Percentiles rank a stretch among this genome's conserved stretches.
Conservation (phyloP, 2,329 filamentous ascomycete species). For the Reticulascus tulasneorum region DNA sequence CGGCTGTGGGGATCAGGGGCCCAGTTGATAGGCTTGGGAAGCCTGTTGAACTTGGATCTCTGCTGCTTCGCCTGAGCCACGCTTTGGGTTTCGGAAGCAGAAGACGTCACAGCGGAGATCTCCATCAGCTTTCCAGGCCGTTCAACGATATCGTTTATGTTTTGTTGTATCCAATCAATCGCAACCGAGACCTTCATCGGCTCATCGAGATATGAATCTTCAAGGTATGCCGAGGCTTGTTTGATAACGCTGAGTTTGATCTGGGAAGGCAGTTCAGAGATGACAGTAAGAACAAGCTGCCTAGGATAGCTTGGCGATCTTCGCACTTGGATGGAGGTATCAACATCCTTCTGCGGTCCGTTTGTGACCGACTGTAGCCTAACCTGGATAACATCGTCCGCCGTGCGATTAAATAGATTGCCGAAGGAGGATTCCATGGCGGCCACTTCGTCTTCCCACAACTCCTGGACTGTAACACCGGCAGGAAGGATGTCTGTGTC, state of each 20-base stretch:
- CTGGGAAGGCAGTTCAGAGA: conserved; percentile 76
- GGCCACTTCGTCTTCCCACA: conserved; percentile 82
- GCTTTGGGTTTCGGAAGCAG: conserved; percentile 50
- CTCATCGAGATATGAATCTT: conserved; percentile 69
- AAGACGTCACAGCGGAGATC: conserved; percentile 73
- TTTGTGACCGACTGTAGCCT: conserved; percentile 55
- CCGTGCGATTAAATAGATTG: conserved; percentile 61
- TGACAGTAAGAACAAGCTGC: conserved; percentile 65
- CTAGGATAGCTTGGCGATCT: conserved; percentile 71
- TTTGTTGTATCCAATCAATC: conserved; percentile 86
- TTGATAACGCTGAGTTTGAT: conserved; percentile 87
- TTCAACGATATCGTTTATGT: conserved; percentile 77
- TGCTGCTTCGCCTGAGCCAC: conserved; percentile 20
- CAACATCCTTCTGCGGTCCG: conserved; percentile 43
- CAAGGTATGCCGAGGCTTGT: conserved; percentile 68
- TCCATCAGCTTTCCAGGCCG: conserved; percentile 80
- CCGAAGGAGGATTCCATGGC: conserved; percentile 85
- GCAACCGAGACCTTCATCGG: conserved; percentile 87
- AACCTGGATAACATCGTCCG: conserved; percentile 65
- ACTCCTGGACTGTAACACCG: conserved; percentile 47
- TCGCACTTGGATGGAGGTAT: conserved; percentile 62
- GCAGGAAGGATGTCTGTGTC: conserved; percentile 6
- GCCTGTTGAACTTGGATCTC: conserved; percentile 31
- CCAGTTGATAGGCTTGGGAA: conserved; percentile 62
- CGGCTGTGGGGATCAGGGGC: conserved; percentile 54